phyloP scores from a whole-genome alignment of 148 eudicot genomes.

The Nepenthes mirabilis region DNA sequence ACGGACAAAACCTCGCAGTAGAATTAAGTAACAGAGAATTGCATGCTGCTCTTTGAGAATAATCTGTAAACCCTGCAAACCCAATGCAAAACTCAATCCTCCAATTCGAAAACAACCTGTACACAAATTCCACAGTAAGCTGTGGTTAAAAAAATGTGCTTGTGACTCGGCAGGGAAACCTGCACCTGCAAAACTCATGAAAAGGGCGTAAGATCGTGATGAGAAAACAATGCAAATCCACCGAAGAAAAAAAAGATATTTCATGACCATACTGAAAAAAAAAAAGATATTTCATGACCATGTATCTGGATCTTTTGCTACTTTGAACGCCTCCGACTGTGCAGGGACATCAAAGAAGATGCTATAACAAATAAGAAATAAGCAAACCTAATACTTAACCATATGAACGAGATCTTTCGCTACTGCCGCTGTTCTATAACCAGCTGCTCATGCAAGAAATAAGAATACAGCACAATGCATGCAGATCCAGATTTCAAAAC shows the following conservation, averaged over 20 bases:
- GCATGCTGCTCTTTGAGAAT: neutral
- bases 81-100: constrained; percentile 28
- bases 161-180: constrained; percentile 37
- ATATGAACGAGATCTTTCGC: no score
- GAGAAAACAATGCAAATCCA: neutral
- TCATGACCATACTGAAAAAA: neutral
- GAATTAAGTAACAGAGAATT: no score
- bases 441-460: no score
- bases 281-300: neutral
- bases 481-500: no score
- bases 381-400: no score
- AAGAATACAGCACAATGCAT: no score
- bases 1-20: no score
- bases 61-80: constrained; percentile 16
- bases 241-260: neutral
- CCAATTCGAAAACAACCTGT: constrained; percentile 22
- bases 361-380: no score
- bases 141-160: constrained; percentile 8
- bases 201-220: neutral
- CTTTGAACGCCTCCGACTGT: no score
- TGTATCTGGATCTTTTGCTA: neutral
- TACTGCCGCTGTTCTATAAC: no score
- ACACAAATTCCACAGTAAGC: constrained; percentile 20
- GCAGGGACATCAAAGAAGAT: no score
- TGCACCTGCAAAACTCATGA: constrained; percentile 40